Percentiles rank a stretch among this genome's conserved stretches.
phyloP scores from a whole-genome alignment of 345 rosid species.

The Hirschfeldia incana region DNA sequence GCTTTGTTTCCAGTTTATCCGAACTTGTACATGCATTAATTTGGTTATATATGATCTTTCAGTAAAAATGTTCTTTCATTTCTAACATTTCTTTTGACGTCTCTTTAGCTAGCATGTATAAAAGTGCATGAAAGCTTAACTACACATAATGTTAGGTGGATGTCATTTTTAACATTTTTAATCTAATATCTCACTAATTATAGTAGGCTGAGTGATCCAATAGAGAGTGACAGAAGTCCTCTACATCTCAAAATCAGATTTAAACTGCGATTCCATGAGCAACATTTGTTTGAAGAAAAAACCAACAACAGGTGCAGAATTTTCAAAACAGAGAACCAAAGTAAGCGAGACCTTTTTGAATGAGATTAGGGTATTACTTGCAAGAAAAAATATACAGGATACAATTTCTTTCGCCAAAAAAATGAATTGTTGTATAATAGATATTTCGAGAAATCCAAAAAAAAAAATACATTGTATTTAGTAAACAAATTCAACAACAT shows the following conservation, averaged over 20 bases:
- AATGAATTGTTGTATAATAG: not conserved
- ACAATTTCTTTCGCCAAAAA: not conserved
- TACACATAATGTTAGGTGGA: slow-evolving; percentile 2
- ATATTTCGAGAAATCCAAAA: not conserved
- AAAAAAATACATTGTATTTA: not conserved
- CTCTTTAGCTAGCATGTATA: not conserved
- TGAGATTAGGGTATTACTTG: not conserved
- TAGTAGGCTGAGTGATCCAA: not conserved
- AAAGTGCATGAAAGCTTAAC: not conserved
- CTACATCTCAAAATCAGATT: slow-evolving; percentile 21
- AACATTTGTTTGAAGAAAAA: not conserved
- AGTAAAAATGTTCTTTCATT: too few relatives aligned
- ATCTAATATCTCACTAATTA: not conserved
- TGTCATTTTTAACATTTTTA: slow-evolving; percentile 4
- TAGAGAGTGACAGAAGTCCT: slow-evolving; percentile 14
- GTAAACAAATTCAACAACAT: slow-evolving; percentile 10
- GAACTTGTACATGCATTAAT: too few relatives aligned
- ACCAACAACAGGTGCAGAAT: not conserved
- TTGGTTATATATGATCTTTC: too few relatives aligned
- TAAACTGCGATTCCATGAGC: slow-evolving; percentile 26
- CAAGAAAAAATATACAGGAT: not conserved
- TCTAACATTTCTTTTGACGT: too few relatives aligned
- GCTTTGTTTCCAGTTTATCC: too few relatives aligned
- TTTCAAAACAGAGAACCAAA: not conserved
- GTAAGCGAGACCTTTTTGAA: not conserved